Percentiles rank a stretch among this genome's conserved stretches.
Evolutionary conservation across 2,329 filamentous ascomycete species (phyloP).

Genomic region (Hysterium pulicare): DNA sequence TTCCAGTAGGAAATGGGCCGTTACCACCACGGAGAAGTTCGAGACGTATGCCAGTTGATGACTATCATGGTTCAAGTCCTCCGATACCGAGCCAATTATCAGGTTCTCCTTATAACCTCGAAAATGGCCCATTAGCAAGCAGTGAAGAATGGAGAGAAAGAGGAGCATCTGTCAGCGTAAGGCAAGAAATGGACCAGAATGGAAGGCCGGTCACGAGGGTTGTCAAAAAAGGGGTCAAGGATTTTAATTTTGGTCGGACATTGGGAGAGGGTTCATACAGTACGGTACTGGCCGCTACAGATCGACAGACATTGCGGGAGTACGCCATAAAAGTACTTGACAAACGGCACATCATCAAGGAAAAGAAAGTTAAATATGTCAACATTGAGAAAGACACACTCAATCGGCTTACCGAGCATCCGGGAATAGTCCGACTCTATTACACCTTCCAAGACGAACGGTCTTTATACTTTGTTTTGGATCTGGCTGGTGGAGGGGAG

Average conservation of each 20-base stretch:
- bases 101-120: conserved; percentile 49
- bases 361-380: conserved; percentile 99
- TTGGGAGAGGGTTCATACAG: conserved; percentile 97
- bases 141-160: conserved; percentile 95
- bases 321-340: conserved; percentile 98
- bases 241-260: conserved; percentile 89
- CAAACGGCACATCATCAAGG: conserved; percentile 98
- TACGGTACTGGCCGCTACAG: conserved; percentile 87
- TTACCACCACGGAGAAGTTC: conserved; percentile 75
- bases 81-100: conserved; percentile 23
- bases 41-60: conserved; percentile 61
- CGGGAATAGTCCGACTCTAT: conserved; percentile 92
- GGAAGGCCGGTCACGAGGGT: conserved; percentile 78
- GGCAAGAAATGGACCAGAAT: conserved; percentile 79
- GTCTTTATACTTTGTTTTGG: conserved; percentile 94
- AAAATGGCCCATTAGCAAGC: conserved; percentile 59
- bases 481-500: conserved; percentile 88
- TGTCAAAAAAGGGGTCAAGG: conserved; percentile 94
- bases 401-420: conserved; percentile 92
- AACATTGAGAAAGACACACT: conserved; percentile 99
- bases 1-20: conserved; percentile 57
- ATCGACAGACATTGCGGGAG: conserved; percentile 89
- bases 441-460: conserved; percentile 98
- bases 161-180: conserved; percentile 80
- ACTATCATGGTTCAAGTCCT: conserved; percentile 12